Evolutionary conservation across 163 green algal species (phyloP).

Genomic region (Chlorella variabilis): DNA sequence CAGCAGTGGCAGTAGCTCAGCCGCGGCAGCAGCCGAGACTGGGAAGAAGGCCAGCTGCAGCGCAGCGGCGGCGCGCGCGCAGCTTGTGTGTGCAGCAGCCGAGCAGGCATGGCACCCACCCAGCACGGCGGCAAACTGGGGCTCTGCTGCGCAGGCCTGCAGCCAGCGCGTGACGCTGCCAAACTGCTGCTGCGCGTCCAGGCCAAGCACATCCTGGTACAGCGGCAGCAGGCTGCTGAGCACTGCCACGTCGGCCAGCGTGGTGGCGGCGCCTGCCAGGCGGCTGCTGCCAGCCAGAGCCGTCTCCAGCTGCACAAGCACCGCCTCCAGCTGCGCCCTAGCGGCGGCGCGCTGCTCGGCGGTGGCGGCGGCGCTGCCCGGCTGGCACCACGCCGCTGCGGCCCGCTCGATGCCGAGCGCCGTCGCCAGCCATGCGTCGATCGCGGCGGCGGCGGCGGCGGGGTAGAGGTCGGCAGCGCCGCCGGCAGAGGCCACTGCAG

Average conservation of each 20-base stretch:
- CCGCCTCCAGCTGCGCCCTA: conserved; percentile 41
- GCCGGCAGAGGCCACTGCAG: conserved; percentile 34
- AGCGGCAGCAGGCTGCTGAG: conserved; percentile 53
- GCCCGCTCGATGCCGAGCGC: conserved; percentile 45
- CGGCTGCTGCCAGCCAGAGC: conserved; percentile 43
- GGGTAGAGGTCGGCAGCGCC: conserved; percentile 39
- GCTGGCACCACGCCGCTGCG: conserved; percentile 60
- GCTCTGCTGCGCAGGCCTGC: conserved; percentile 16
- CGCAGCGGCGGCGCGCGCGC: no score
- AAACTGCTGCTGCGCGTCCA: conserved; percentile 45
- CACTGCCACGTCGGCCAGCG: conserved; percentile 65
- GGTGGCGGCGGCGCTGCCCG: conserved; percentile 4
- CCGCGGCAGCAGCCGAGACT: neutral
- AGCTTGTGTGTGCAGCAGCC: no score
- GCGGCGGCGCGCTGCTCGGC: conserved; percentile 35
- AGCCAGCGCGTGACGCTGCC: conserved; percentile 53
- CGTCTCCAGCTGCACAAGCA: conserved; percentile 45
- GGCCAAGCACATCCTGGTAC: conserved; percentile 57
- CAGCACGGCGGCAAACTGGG: conserved; percentile 54
- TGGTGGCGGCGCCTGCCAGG: conserved; percentile 41
- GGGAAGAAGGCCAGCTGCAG: no score
- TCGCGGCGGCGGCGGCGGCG: conserved; percentile 14
- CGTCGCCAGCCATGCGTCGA: conserved; percentile 61
- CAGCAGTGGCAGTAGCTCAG: neutral
- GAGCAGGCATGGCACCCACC: conserved; percentile 52